Base-by-base conservation (phyloP, 805 yeast species). In the Teunomyces aglyptinius region DNA sequence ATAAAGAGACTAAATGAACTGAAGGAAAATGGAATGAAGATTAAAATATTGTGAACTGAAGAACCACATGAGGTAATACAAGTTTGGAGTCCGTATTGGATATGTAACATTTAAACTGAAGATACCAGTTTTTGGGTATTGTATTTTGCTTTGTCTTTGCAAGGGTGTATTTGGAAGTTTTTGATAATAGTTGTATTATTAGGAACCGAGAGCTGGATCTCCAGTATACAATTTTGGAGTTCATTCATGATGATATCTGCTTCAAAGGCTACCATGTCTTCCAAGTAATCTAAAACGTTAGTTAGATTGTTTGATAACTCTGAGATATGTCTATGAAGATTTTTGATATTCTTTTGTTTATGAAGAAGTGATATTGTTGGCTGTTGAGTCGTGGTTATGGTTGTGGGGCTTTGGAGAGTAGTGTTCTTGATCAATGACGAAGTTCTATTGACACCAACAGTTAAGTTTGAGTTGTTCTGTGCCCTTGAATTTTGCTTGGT, bases 251-350 rank as follows among this genome's bases (percentile, higher is more conserved):
- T 18, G 16, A 27, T 29, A 16, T 24, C 47, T 7, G 39, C 44
- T 26, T 48, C 45, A n/a, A 42, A 43, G 10, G 26, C 27, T 8
- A 41, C 19, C 48, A 45, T 45, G 16, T 48, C 51, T 6, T 19
- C n/a, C 13, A 48, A 22, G 19, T 46, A 48, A 16, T 48, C 48
- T 13, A 48, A 20, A 18, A 48, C 20, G 16, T 48, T 44, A 26
- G 15, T 33, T 2, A 48, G 41, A 20, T 45, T 41, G 15, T 20
- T 29, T 12, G 42, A 22, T n/a, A 22, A 22, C 19, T 39, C 33
- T 8, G 31, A 26, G 26, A 39, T n/a, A 26, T 28, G 33, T 4
- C 42, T n/a, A 39, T 39, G 42, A 16, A 27, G 13, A n/a, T n/a
- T 19, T 27, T 39, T 39, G 27, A n/a, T 36, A 36, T 36, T 22